A percentile compares a stretch with the other conserved stretches of the same genome.
These are phyloP conservation scores for Trichoderma orchidacearum DNA, from an alignment of 495 filamentous ascomycete species.

Conservation along the genomic window DNA sequence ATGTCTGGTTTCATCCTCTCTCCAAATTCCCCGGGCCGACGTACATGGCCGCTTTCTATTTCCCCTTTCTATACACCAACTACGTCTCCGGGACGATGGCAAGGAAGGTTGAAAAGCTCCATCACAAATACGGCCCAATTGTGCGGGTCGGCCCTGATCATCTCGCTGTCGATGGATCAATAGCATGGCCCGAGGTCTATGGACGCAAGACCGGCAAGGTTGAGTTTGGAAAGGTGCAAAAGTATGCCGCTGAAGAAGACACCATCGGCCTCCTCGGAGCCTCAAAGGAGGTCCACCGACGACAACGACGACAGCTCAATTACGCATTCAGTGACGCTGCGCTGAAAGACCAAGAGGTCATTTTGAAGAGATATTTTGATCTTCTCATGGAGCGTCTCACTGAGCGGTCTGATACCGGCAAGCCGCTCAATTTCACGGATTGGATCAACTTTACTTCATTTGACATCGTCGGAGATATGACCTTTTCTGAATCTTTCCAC, in stretches of 20 bases:
- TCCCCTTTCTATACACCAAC: constrained; percentile 15
- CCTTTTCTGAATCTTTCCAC: constrained; percentile 41
- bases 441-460: constrained; percentile 49
- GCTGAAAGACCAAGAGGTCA: constrained; percentile 23
- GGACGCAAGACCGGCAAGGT: constrained; percentile 18
- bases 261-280: constrained; percentile 26
- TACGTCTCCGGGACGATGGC: constrained; percentile 8
- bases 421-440: constrained; percentile 19
- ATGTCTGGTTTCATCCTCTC: constrained; percentile 38
- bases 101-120: constrained; percentile 14
- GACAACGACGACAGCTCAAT: constrained; percentile 26
- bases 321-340: constrained; percentile 35
- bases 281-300: constrained; percentile 19
- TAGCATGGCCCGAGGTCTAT: constrained; percentile 47
- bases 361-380: constrained; percentile 25
- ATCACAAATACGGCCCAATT: constrained; percentile 35
- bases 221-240: constrained; percentile 13
- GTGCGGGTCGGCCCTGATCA: constrained; percentile 44
- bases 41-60: constrained; percentile 22
- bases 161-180: constrained; percentile 36
- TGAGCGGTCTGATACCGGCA: constrained; percentile 8
- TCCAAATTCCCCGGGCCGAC: constrained; percentile 36
- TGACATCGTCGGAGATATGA: constrained; percentile 44
- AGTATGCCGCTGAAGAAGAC: constrained; percentile 25
- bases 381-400: constrained; percentile 22